Base-by-base conservation (phyloP, 1,284 basidiomycete genomes). In the Rhodotorula sp. region DNA sequence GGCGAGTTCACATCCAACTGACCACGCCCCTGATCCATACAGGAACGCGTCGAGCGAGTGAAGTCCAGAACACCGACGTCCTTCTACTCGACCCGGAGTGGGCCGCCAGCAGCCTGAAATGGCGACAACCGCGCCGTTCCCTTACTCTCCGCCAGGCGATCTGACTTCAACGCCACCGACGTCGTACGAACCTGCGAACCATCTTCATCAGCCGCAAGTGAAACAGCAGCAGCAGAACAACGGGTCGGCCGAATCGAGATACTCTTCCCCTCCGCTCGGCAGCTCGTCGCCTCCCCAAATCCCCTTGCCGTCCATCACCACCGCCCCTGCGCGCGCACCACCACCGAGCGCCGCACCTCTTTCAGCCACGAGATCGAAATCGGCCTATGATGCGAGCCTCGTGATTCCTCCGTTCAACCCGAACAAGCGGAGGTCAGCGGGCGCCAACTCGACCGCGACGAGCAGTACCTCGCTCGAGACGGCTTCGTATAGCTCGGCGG, bases 381-480 rank as follows among this genome's bases (percentile, higher is more conserved):
- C 66, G 34, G 48, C 56, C n/a, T 73, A 64, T 55, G 71, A 76
- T 28, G 68, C 74, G 49, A 65, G 64, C 26, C 68, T 76, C 34
- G 62, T 68, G 23, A 76, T 76, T 60, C 75, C 75, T 21, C 75
- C 75, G 19, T 76, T 71, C 71, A 76, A 76, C 67, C 75, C 75
- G 31, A 70, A 72, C 69, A 70, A 70, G 43, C 75, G 75, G 10
- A 64, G 70, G 8, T 38, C 60, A 49, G 26, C 57, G 21, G 52
- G 59, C 31, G 50, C 58, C 57, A 43, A 52, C 15, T 18, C 49
- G 34, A 34, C 38, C 18, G 52, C 58, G n/a, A 52, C 58, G 15
- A 19, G 38, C 38, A 43, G 38, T 43, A 43, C 38, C 38, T 43
- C 38, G 38, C 12, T 43, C 38, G 38, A 43, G 38, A 43, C 38